Base-by-base conservation (phyloP, 139 green algal species). In the Chlamydomonas asymmetrica region DNA sequence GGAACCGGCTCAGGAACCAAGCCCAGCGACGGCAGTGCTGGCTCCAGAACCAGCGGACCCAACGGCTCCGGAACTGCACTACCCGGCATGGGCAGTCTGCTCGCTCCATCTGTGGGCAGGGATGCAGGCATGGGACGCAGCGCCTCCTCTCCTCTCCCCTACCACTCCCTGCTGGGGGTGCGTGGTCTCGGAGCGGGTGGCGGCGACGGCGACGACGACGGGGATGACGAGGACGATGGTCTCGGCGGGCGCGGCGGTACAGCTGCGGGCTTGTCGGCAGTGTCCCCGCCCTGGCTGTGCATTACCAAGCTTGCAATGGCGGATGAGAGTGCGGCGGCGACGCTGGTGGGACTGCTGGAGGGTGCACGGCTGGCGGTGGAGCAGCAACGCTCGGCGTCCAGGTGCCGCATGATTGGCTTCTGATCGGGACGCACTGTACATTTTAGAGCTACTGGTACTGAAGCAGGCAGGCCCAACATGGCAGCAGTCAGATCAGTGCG, bases 321-420 rank as follows among this genome's bases (percentile, higher is more conserved):
- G 10, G 64, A 63, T 27, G 56, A 81, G 75, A 59, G 25, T 29
- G 66, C 68, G 31, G 75, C 75, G 1, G 38, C n/a, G 13, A 35
- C 57, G 40, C 34, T 81, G 59, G 65, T 70, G 25, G 34, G 43
- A 20, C 43, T 81, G 66, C 29, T 81, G 45, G 65, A 74, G 31
- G 59, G 54, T 13, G 65, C 75, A 65, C 64, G 63, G 37, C 62
- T 35, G 50, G 69, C 59, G 73, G 61, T 73, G 34, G 63, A 79
- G 23, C 9, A 18, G 45, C 62, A 67, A 31, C 49, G 73, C 20
- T 35, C n/a, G 16, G 57, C 39, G 2, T 38, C 50, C 39, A 41
- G 62, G 4, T 73, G 73, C 52, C 40, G 73, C 16, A 71, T 79
- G 50, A 79, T 79, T 45, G 73, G 73, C 32, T 79, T 79, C 52